These are phyloP conservation scores for Colletotrichum eremochloae DNA, from an alignment of 2,329 filamentous ascomycete genomes.

Conservation along the genomic window DNA sequence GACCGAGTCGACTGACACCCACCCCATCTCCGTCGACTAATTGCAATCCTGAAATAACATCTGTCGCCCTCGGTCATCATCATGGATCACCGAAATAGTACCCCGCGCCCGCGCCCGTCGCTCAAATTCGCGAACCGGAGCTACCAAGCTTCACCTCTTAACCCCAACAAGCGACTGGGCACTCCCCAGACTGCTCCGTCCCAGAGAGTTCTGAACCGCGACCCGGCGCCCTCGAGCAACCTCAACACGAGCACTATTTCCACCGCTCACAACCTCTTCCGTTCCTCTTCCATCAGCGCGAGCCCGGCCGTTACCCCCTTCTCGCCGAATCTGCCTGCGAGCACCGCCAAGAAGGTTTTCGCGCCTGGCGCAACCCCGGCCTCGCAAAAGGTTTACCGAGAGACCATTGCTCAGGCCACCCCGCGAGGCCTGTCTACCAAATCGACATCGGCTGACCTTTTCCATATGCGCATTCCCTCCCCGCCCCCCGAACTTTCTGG, in stretches of 20 bases:
- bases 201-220: constrained; percentile 54
- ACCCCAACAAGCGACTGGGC: constrained; percentile 52
- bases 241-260: constrained; percentile 53
- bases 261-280: constrained; percentile 58
- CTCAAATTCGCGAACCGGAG: constrained; percentile 60
- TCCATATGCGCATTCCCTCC: constrained; percentile 70
- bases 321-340: constrained; percentile 60
- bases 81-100: constrained; percentile 48
- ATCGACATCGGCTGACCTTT: constrained; percentile 64
- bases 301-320: constrained; percentile 53
- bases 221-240: constrained; percentile 53
- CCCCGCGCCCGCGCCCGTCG: constrained; percentile 56
- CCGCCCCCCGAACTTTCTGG: constrained; percentile 69
- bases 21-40: constrained; percentile 32
- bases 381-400: constrained; percentile 58
- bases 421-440: constrained; percentile 65
- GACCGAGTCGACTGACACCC: constrained; percentile 24
- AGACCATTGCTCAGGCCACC: constrained; percentile 61
- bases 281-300: constrained; percentile 54
- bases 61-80: constrained; percentile 6
- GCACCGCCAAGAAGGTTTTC: constrained; percentile 63
- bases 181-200: constrained; percentile 55
- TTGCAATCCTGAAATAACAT: constrained; percentile 17
- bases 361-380: constrained; percentile 60
- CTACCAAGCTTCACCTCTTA: constrained; percentile 55